Conservation (phyloP, 179 eudicot genomes). For the Camellia oleifera region DNA sequence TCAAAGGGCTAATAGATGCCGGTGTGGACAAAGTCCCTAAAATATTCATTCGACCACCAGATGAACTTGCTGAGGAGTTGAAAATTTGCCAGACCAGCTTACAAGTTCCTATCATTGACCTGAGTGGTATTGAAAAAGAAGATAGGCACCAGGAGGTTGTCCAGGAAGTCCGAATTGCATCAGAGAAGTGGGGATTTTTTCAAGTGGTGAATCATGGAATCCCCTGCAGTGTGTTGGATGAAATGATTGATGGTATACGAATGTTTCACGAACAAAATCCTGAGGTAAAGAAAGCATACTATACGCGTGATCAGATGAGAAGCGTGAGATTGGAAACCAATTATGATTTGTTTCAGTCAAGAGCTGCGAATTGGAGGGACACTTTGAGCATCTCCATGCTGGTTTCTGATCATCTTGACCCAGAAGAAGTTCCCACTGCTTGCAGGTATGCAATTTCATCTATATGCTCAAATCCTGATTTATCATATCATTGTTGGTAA, state of each 20-base stretch:
- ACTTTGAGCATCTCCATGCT: constrained; percentile 4
- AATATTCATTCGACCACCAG: constrained; percentile 14
- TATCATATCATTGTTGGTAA: not conserved
- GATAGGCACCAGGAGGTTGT: not conserved
- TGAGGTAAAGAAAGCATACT: constrained; percentile 37
- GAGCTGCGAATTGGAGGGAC: constrained; percentile 36
- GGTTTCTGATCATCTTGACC: constrained; percentile 22
- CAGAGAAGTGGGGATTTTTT: constrained; percentile 45
- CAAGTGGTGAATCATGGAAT: constrained; percentile 62
- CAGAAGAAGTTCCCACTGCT: constrained; percentile 23
- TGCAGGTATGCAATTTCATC: constrained; percentile 24
- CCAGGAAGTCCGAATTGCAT: constrained; percentile 27
- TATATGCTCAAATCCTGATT: not conserved
- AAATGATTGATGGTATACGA: constrained; percentile 37
- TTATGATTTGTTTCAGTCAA: constrained; percentile 20
- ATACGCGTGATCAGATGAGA: constrained; percentile 34
- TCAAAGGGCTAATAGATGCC: constrained; percentile 49
- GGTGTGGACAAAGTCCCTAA: constrained; percentile 38
- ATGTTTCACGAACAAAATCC: constrained; percentile 44
- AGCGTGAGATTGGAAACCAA: constrained; percentile 29
- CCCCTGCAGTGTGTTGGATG: constrained; percentile 31
- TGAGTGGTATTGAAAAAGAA: not conserved
- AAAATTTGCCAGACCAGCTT: not conserved
- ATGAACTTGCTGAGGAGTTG: not conserved
- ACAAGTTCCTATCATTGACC: constrained; percentile 37